phyloP scores from a whole-genome alignment of 2,329 filamentous ascomycete genomes.

The Colletotrichum godetiae region DNA sequence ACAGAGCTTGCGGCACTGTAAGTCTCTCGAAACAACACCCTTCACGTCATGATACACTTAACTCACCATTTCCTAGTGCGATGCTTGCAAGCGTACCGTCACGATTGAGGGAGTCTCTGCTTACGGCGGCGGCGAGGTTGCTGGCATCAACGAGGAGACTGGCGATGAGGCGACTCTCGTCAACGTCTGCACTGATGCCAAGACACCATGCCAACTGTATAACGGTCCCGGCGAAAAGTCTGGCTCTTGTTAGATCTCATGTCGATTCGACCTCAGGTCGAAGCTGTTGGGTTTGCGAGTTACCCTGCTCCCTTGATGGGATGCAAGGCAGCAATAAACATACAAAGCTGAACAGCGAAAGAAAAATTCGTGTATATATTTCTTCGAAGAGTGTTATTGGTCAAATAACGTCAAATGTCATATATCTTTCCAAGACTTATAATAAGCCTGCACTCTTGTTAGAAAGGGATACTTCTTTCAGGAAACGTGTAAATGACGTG shows the following conservation, averaged over 20 bases:
- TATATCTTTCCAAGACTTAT: too few relatives aligned
- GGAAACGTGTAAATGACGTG: too few relatives aligned
- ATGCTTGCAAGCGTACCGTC: conserved; percentile 54
- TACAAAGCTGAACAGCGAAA: neutral
- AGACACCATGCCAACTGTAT: conserved; percentile 40
- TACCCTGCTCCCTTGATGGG: too few relatives aligned
- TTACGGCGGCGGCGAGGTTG: conserved; percentile 50
- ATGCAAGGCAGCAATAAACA: neutral
- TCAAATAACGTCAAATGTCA: too few relatives aligned
- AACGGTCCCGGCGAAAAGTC: conserved; percentile 44
- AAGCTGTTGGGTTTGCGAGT: neutral
- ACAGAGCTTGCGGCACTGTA: conserved; percentile 32
- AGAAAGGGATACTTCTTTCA: too few relatives aligned
- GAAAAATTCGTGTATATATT: conserved; percentile 22
- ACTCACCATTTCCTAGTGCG: conserved; percentile 12
- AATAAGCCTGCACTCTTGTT: too few relatives aligned
- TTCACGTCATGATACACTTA: conserved; percentile 15
- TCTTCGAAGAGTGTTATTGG: neutral
- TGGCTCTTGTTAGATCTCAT: conserved; percentile 16
- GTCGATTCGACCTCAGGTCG: neutral
- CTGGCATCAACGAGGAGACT: conserved; percentile 55
- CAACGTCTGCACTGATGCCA: conserved; percentile 42
- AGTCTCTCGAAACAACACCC: neutral
- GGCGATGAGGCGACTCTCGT: conserved; percentile 45
- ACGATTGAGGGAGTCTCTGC: conserved; percentile 54